Evolutionary conservation across 176 grass and related monocot genomes (phyloP).

Genomic region (Cenchrus americanus): DNA sequence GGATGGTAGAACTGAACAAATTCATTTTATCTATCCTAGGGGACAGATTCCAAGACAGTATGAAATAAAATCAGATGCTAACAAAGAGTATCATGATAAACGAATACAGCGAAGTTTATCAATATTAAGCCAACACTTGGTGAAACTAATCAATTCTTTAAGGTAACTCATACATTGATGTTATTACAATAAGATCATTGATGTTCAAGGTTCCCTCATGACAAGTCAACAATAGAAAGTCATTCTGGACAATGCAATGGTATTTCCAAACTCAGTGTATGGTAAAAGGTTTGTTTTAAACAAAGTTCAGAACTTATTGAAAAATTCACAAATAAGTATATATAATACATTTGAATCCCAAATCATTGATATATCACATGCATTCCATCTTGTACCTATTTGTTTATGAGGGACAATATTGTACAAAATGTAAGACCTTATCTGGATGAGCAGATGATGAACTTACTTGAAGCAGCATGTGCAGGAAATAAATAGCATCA

Average conservation of each 20-base stretch:
- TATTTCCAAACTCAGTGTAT: neutral
- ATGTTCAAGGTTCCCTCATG: neutral
- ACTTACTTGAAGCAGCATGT: conserved; percentile 98
- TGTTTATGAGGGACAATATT: neutral
- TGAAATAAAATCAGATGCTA: neutral
- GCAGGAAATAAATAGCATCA: conserved; percentile 90
- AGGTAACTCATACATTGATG: neutral
- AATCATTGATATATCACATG: neutral
- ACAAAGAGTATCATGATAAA: conserved; percentile 14
- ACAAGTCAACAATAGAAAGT: neutral
- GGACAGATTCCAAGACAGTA: neutral
- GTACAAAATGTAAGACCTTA: conserved; percentile 29
- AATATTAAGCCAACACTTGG: neutral
- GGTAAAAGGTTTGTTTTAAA: neutral
- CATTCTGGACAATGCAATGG: neutral
- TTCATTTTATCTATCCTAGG: neutral
- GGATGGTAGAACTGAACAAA: conserved; percentile 1
- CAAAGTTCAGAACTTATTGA: neutral
- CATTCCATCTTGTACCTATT: conserved; percentile 20
- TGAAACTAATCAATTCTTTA: neutral
- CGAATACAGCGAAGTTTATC: neutral
- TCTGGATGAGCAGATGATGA: conserved; percentile 18
- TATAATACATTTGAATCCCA: neutral
- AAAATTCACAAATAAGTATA: neutral
- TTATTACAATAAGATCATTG: conserved; percentile 14